Conservation (phyloP, 2,329 filamentous ascomycete genomes). For the Diplocarpon mali region DNA sequence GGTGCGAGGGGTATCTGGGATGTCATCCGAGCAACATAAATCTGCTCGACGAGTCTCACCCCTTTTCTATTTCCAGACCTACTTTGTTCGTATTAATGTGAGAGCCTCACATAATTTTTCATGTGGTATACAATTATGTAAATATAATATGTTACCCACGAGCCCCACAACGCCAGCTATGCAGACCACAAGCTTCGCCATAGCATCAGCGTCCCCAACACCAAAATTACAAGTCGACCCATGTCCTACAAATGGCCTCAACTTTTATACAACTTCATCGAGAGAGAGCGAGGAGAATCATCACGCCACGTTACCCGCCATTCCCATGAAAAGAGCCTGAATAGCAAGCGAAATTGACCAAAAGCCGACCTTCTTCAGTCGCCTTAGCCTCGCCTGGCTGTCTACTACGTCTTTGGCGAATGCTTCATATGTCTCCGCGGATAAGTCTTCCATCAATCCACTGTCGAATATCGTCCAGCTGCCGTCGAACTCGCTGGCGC, state of each 20-base stretch:
- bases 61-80: not conserved
- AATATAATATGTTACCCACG: not conserved
- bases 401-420: conserved; percentile 88
- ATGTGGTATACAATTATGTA: conserved; percentile 2
- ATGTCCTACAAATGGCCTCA: conserved; percentile 1
- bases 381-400: conserved; percentile 71
- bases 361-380: conserved; percentile 91
- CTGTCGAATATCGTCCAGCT: conserved; percentile 93
- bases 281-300: conserved; percentile 11
- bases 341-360: conserved; percentile 91
- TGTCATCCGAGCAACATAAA: not conserved
- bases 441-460: conserved; percentile 86
- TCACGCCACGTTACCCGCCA: conserved; percentile 68
- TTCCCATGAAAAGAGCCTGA: conserved; percentile 88
- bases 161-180: conserved; percentile 2
- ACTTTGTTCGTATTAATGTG: not conserved
- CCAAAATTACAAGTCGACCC: not conserved
- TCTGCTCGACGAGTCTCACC: too few species aligned
- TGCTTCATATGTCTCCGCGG: conserved; percentile 86
- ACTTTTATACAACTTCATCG: conserved; percentile 19
- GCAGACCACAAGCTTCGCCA: not conserved
- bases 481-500: conserved; percentile 79
- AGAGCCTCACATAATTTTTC: not conserved
- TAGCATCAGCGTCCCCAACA: conserved; percentile 5
- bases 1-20: too few species aligned